Base-by-base conservation (phyloP, 192 early-diverging fungal species). In the Spinellus fusiger region DNA sequence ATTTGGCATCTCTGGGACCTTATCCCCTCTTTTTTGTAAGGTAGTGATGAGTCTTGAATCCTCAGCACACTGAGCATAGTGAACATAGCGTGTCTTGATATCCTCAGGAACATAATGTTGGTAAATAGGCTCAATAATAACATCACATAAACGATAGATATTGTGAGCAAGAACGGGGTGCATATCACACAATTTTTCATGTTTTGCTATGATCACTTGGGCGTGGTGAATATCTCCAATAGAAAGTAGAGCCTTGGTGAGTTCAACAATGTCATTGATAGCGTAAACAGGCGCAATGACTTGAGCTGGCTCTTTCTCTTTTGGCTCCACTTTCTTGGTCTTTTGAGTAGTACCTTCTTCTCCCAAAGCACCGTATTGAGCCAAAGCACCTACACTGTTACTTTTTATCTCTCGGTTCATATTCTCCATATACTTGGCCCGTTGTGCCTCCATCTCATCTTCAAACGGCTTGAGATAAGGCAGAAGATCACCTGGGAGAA, bases 191-290 rank as follows among this genome's bases (percentile, higher is more conserved):
- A 91, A 27, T 16, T 75, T 63, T 5, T 84, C 81, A 6, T 77
- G 71, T 16, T 80, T 68, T 4, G 77, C 67, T 3, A 92, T 44
- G 7, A 87, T 71, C 12, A 75, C 49, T 27, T 77, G 51, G 18
- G 82, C 81, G 28, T 82, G 64, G 3, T 64, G 58, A 0, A 86
- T 15, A 35, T 84, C 84, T 5, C 90, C 90, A 4, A 90, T 78
- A 3, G 79, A 77, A 0, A 91, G 27, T 3, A 90, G 70, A 16
- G 87, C 82, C 10, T 73, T 71, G 13, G 77, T 56, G 9, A 92
- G 52, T 15, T 79, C 80, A 31, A 84, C 73, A 47, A 90, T 87
- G 57, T 92, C 88, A 31, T 91, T 84, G 0, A 72, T 32, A 0
- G 8, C 8, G 34, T 49, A 52, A 3, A 1, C 25, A 0, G 16